Base-by-base conservation (phyloP, 441 rosid species). In the Arabidopsis lyrata region DNA sequence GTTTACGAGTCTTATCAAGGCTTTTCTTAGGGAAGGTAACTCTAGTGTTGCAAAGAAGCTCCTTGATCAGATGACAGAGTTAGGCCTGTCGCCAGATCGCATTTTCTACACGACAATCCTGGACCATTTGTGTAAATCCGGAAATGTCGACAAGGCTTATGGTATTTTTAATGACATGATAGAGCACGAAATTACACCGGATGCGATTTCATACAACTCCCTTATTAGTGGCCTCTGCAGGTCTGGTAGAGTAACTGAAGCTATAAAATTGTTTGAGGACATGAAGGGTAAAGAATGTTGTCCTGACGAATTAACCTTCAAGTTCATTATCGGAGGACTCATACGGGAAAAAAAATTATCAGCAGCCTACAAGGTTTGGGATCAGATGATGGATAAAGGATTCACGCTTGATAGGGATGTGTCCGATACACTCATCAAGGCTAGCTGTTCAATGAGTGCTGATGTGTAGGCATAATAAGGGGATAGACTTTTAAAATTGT, bases 381-480 rank as follows among this genome's bases (percentile, higher is more conserved):
- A 91, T 86, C 85, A 87, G 80, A 95, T 95, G 99, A 95, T 95
- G 99, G 96, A 95, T 80, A 89, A 82, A 80, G 98, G 99, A 62
- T 90, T 88, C 76, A 90, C 95, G 42, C 98, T 95, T 73, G 97
- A 95, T 69, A 84, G 81, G 78, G 75, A 84, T 76, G 77, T 85
- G 73, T 90, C 98, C 34, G 95, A 86, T 57, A 81, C 79, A 32
- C 89, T 92, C 47, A 79, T 92, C 60, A 80, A 81, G 68, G 80
- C 69, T 66, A 72, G 68, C 65, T 64, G 65, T 22, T 66, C 73
- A 66, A 7, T 60, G 49, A 66, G 24, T 52, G 64, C 68, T 27
- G 80, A 65, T 72, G 65, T 38, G 15, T 77, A 72, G 63, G 68
- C 53, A 66, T 36, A 57, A 11, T 53, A 44, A 14, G 42, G 35